Evolutionary conservation across 768 basidiomycete species (phyloP), one percentile per base, ranked within the genome.

Genomic region (Pilatotrama ljubarskyi): DNA sequence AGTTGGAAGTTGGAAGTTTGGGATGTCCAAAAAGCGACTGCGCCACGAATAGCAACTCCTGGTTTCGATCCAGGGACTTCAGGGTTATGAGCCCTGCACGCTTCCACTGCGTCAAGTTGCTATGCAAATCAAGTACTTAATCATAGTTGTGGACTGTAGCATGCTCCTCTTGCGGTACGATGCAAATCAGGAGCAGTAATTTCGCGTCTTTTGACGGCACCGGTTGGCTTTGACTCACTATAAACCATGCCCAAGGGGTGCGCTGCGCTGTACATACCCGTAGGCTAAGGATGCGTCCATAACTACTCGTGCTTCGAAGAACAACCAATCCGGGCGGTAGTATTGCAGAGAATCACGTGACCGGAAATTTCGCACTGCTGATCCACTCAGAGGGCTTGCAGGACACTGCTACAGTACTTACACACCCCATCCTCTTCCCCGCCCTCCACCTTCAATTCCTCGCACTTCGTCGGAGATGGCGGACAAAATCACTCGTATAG

Each of bases 401-500:
- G 49, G n/a, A 22, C 32, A 42, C 38, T 41, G 37, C 46, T n/a
- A 47, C 25, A 35, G 29, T 10, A 24, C 18, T 48, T 29, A 26
- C 49, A 17, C 25, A 29, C 32, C 10, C 9, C 54, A 18, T 50
- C 57, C 49, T 35, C 50, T 36, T 8, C 41, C 8, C 17, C 32
- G 40, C 17, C 46, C 36, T 35, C 26, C 38, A 9, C 36, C n/a
- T 26, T 40, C 36, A 22, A 25, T 36, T 25, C 46, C n/a, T 20
- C 22, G 5, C 32, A 29, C 38, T 20, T 48, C 53, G 54, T 51
- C 60, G 60, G 47, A 40, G 18, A 62, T 62, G 61, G 55, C 61
- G n/a, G 96, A 97, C 79, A 96, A 95, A 75, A 95, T 98, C 68
- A 99, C 97, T 53, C 89, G 97, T 82, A 95, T 98, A 70, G 96